Evolutionary conservation across 140 eudicot species (phyloP), one percentile per base, ranked within the genome.

Genomic region (Ambrosia hybrid): DNA sequence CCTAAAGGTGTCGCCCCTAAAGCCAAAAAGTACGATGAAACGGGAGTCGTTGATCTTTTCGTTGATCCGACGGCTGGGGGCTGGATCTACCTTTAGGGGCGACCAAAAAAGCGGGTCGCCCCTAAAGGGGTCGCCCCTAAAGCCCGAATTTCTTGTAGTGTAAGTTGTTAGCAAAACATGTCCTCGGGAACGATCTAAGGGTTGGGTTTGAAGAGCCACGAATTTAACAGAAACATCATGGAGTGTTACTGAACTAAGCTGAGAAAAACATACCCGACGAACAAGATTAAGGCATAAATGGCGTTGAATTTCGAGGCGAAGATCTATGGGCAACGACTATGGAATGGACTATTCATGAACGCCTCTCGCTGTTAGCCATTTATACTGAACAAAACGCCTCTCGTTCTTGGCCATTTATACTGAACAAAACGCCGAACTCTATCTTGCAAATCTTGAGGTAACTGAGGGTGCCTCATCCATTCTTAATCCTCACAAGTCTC

Each of bases 391-490:
- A n/a, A n/a, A 36, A 94, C 99, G 15, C 97, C 99, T 81, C 96
- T 81, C 0, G 99, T 94, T 30, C 90, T 91, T 3, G 91, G 82
- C 99, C 99, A 94, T 78, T 84, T 86, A 76, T 86, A 91, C 63
- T 94, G 97, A 66, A 82, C 91, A 76, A 83, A 94, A 2, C 90
- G 82, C 38, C 95, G 87, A 73, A 94, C 94, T 52, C 97, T 80
- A 33, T 91, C 96, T 70, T 88, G 95, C 76, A 94, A 74, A 1
- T 78, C 87, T 37, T 65, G 74, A 51, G 99, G 96, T 67, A 94
- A 76, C 65, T 90, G 99, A 0, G 97, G 96, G 68, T 88, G 99
- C 74, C 96, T 83, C 99, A 94, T 94, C 96, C 99, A 94, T 85
- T 83, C 70, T 81, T 94, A 37, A 91, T 74, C 64, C 99, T 78